Evolutionary conservation across 1,139 yeast genomes (phyloP), one percentile per base, ranked within the genome.

Genomic region (Petasospora rhodanensis): DNA sequence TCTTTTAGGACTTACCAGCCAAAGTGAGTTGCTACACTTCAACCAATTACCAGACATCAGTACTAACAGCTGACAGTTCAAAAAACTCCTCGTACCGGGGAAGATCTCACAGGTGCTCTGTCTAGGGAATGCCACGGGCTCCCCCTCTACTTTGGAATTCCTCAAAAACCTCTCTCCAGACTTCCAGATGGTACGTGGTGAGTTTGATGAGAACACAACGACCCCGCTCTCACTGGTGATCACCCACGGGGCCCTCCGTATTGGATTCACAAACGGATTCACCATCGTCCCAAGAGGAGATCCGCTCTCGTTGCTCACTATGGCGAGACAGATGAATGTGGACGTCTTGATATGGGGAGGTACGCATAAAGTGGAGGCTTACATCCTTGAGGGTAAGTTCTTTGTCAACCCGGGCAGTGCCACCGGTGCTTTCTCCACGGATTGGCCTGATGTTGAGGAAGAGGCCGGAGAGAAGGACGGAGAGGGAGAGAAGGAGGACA

Each of bases 291-390:
- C 98, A 1, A 75, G 77, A 42, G 76, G 77, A 28, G 98, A 91
- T 52, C 95, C 96, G 4, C 74, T 89, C 49, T 79, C 94, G 28
- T 66, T 91, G 39, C 67, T 85, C 48, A 75, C 83, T 1, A 71
- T 84, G 40, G 96, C 98, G 1, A 69, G 98, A 41, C 91, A 87
- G 59, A 66, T 89, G 66, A 95, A 89, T 55, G 97, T 85, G 28
- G 97, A 91, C 58, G 73, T 91, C 8, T 66, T 91, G 49, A 68
- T 91, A n/a, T 86, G 94, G 85, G 97, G 97, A n/a, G 95, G 96
- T 0, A 80, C 95, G 2, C 95, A 86, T 56, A 76, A 78, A 43
- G 94, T 86, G 7, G 97, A 91, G 54, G 96, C 96, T 0, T 91
- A 86, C 52, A 85, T 93, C 9, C 64, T 89, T 41, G 97, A 87